phyloP scores from a whole-genome alignment of 192 early-diverging fungal genomes.

The Backusella liffmaniae region DNA sequence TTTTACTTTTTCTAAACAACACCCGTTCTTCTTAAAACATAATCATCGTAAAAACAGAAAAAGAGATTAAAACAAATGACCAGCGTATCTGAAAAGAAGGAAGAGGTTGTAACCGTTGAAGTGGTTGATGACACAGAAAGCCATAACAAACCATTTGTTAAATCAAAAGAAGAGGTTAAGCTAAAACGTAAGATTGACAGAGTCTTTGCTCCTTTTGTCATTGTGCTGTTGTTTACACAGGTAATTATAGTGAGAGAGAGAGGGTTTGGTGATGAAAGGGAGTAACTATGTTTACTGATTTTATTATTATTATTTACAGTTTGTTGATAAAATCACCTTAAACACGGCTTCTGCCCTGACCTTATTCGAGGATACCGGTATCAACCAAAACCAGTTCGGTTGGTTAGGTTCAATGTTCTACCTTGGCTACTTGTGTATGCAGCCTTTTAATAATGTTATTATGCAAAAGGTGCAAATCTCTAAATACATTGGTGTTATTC shows the following conservation, averaged over 20 bases:
- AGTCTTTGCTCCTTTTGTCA: not conserved
- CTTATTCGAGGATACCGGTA: slow-evolving; percentile 5
- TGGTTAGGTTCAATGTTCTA: slow-evolving; percentile 20
- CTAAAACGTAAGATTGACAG: not conserved
- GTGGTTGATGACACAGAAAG: not conserved
- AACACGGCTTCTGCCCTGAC: not conserved
- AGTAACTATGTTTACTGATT: not conserved
- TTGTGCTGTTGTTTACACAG: slow-evolving; percentile 4
- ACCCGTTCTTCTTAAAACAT: not conserved
- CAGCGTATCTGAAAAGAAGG: not conserved
- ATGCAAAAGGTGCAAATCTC: not conserved
- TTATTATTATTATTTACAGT: not conserved
- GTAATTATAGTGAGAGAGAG: not conserved
- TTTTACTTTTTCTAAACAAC: not conserved
- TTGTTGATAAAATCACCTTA: slow-evolving; percentile 1
- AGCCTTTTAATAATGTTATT: not conserved
- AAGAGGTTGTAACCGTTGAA: not conserved
- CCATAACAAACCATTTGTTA: not conserved
- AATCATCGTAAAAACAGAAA: not conserved
- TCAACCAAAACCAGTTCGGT: slow-evolving; percentile 10
- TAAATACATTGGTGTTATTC: slow-evolving; percentile 9
- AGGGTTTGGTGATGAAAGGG: not conserved
- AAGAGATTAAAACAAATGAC: not conserved
- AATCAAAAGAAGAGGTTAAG: not conserved
- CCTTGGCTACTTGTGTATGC: slow-evolving; percentile 18